phyloP scores from a whole-genome alignment of 2,329 filamentous ascomycete species.

The Ascochyta rabiei region DNA sequence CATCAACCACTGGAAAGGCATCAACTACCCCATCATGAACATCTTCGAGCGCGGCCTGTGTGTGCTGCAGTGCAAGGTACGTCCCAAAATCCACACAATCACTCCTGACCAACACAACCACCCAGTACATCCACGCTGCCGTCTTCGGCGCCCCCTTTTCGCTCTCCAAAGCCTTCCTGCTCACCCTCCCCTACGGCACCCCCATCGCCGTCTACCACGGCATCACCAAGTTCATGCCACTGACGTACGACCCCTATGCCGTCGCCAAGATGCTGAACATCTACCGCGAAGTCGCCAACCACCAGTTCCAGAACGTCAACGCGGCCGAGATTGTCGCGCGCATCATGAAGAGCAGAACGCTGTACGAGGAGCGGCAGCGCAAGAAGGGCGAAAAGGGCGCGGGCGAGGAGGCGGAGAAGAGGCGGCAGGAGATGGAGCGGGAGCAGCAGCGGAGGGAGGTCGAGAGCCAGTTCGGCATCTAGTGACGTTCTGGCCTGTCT shows the following conservation, averaged over 20 bases:
- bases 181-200: slow-evolving; percentile 68
- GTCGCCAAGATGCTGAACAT: slow-evolving; percentile 83
- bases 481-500: not conserved
- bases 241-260: slow-evolving; percentile 66
- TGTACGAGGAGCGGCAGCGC: slow-evolving; percentile 90
- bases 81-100: slow-evolving; percentile 30
- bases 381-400: slow-evolving; percentile 87
- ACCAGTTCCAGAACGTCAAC: slow-evolving; percentile 86
- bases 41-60: slow-evolving; percentile 95
- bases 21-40: slow-evolving; percentile 99
- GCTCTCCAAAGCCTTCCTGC: slow-evolving; percentile 79
- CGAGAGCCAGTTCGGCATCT: slow-evolving; percentile 49
- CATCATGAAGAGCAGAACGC: slow-evolving; percentile 83
- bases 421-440: slow-evolving; percentile 47
- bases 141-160: slow-evolving; percentile 90
- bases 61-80: slow-evolving; percentile 89
- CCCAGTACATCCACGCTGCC: slow-evolving; percentile 82
- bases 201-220: slow-evolving; percentile 91
- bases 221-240: slow-evolving; percentile 87
- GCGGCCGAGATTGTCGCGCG: slow-evolving; percentile 89
- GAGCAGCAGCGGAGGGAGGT: slow-evolving; percentile 47
- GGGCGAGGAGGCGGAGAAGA: slow-evolving; percentile 64
- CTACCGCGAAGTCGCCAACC: slow-evolving; percentile 76
- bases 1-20: slow-evolving; percentile 94
- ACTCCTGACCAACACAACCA: not conserved